A percentile compares a stretch with the other conserved stretches of the same genome.
Evolutionary conservation across 352 stramenopile genomes (phyloP).

Genomic region (Globisporangium polare): DNA sequence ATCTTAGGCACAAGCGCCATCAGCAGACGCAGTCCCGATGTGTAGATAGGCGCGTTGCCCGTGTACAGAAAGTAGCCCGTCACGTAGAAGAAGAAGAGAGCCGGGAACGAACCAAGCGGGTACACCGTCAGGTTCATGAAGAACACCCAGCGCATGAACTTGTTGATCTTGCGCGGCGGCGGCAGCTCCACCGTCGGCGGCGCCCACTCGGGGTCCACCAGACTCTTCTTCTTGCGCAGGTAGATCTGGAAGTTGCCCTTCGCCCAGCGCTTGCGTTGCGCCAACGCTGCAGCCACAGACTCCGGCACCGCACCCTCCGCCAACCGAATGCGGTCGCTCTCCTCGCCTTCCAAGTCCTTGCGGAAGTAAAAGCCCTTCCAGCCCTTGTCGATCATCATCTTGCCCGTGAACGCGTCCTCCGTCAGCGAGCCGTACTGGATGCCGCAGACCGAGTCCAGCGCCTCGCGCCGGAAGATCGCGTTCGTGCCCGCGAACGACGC

Average conservation of each 20-base stretch:
- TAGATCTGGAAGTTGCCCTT: slow-evolving; percentile 78
- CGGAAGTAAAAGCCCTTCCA: slow-evolving; percentile 79
- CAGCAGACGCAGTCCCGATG: slow-evolving; percentile 52
- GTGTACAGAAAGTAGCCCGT: slow-evolving; percentile 75
- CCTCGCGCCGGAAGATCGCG: slow-evolving; percentile 70
- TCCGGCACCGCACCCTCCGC: slow-evolving; percentile 66
- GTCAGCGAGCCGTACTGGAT: slow-evolving; percentile 76
- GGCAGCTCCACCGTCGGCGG: slow-evolving; percentile 5
- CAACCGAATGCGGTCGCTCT: slow-evolving; percentile 61
- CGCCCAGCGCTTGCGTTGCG: slow-evolving; percentile 69
- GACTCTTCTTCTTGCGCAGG: slow-evolving; percentile 54
- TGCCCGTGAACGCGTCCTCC: slow-evolving; percentile 72
- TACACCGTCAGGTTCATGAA: slow-evolving; percentile 81
- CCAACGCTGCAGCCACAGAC: slow-evolving; percentile 50
- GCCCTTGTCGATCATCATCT: slow-evolving; percentile 81
- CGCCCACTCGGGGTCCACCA: slow-evolving; percentile 15
- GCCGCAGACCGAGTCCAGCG: slow-evolving; percentile 64
- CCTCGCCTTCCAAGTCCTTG: slow-evolving; percentile 70
- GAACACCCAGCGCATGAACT: slow-evolving; percentile 78
- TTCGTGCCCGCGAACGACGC: slow-evolving; percentile 73
- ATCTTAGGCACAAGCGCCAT: slow-evolving; percentile 76
- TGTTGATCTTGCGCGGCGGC: slow-evolving; percentile 28
- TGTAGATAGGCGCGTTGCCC: slow-evolving; percentile 70
- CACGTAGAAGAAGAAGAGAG: slow-evolving; percentile 76
- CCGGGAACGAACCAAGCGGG: slow-evolving; percentile 67